These are phyloP conservation scores for Blepharisma undulans DNA, from an alignment of 169 alveolate species.

Conservation along the genomic window DNA sequence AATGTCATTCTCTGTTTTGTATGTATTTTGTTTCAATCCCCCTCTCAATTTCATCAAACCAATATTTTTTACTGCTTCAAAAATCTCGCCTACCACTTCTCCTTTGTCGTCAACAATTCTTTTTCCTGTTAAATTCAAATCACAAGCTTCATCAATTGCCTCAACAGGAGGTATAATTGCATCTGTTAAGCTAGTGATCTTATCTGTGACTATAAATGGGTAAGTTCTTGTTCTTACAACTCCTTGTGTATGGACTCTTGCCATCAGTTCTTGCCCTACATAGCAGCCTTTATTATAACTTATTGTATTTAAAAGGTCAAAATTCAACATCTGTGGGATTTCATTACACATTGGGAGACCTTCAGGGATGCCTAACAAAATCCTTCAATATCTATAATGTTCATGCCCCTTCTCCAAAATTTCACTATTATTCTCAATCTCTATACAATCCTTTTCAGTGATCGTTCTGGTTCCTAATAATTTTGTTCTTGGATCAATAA, in stretches of 20 bases:
- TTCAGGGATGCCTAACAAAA: constrained; percentile 49
- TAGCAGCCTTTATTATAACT: constrained; percentile 68
- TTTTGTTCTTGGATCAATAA: constrained; percentile 51
- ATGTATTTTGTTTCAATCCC: not conserved
- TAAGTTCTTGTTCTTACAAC: constrained; percentile 51
- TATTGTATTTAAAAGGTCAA: constrained; percentile 57
- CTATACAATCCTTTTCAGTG: constrained; percentile 40
- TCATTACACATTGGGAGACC: constrained; percentile 42
- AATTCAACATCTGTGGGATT: constrained; percentile 51
- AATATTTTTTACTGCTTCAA: not conserved
- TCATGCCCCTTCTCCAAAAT: not conserved
- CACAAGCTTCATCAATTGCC: not conserved
- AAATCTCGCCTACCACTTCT: not conserved
- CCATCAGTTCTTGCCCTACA: constrained; percentile 68
- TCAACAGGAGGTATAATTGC: not conserved
- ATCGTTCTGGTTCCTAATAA: constrained; percentile 46
- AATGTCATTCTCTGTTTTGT: not conserved
- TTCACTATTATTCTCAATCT: constrained; percentile 11
- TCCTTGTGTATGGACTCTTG: constrained; percentile 69
- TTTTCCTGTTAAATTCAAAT: not conserved
- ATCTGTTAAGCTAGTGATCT: not conserved
- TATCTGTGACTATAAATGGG: constrained; percentile 38
- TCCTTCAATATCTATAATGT: constrained; percentile 41
- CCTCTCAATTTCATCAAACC: not conserved
- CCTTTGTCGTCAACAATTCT: not conserved